Base-by-base conservation (phyloP, 371 early-diverging fungal genomes). In the Coemansia sp. region DNA sequence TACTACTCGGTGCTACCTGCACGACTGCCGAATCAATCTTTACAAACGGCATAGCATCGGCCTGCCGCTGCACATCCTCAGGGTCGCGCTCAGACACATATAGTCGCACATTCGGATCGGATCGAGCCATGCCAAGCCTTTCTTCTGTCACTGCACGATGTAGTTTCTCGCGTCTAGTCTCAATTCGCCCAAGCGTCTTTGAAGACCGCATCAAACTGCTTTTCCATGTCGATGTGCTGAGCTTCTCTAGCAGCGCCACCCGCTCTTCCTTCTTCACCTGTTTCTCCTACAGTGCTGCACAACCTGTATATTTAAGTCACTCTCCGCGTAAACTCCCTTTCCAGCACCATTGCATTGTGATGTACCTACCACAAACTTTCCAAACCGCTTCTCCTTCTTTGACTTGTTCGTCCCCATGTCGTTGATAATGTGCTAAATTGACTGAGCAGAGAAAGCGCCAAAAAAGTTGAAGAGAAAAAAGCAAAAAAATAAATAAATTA, bases 251-350 rank as follows among this genome's bases (percentile, higher is more conserved):
- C 26, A 96, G 80, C 15, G 85, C 87, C 1, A 85, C 90, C 41
- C 94, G 85, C 52, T 93, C 90, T 65, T 96, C 96, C 83, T 96
- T 97, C 79, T 96, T 95, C 75, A 95, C 73, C 80, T 96, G 94
- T 84, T 92, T 90, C 69, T 94, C 91, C 90, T 90, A 73, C 61
- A 67, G 21, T 51, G 17, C 17, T 49, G 12, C 7, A n/a, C 32
- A 15, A 29, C 28, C 17, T 55, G 8, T 24, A 29, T 15, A 11
- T 36, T 36, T 36, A 36, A 36, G 36, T 36, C 36, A 36, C 36
- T 36, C 11, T 36, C 36, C 36, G 11, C 36, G 36, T 36, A 36
- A 36, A 36, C 11, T 36, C 36, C 11, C 36, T 36, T 36, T 36
- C 36, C 11, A 9, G 36, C 11, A 36, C 36, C 36, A 36, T 9